Conservation (phyloP, 2,329 filamentous ascomycete species). For the Cytospora chrysosperma region DNA sequence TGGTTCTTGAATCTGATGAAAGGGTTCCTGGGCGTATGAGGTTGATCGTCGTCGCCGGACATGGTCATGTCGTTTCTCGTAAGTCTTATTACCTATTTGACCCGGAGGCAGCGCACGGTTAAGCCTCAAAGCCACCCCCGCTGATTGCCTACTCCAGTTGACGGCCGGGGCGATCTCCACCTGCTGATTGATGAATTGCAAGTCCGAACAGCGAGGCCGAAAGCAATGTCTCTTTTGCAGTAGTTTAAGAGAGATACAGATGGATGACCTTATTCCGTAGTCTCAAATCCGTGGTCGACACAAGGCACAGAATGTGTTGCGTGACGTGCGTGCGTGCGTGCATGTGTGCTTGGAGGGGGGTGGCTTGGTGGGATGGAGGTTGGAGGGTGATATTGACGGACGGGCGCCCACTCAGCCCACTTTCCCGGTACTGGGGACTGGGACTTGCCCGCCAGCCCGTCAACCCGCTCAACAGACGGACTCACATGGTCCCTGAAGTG, state of each 20-base stretch:
- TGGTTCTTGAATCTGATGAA: conserved; percentile 43
- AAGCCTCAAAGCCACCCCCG: conserved; percentile 11
- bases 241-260: background rate
- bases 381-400: no score
- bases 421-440: no score
- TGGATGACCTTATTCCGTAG: background rate
- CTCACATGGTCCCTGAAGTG: no score
- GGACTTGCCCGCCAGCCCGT: no score
- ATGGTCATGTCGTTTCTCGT: conserved; percentile 18
- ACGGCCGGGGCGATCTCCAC: background rate
- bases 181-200: background rate
- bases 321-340: no score
- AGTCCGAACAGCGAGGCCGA: background rate
- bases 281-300: background rate
- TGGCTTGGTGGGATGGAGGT: no score
- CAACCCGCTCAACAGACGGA: background rate
- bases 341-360: no score
- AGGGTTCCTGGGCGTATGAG: conserved; percentile 32
- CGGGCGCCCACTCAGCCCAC: no score
- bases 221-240: background rate
- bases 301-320: no score
- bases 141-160: background rate
- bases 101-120: background rate
- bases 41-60: conserved; percentile 26
- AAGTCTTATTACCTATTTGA: background rate